Conservation (phyloP, 164 flowering plant species). For the Akebia trifoliata region DNA sequence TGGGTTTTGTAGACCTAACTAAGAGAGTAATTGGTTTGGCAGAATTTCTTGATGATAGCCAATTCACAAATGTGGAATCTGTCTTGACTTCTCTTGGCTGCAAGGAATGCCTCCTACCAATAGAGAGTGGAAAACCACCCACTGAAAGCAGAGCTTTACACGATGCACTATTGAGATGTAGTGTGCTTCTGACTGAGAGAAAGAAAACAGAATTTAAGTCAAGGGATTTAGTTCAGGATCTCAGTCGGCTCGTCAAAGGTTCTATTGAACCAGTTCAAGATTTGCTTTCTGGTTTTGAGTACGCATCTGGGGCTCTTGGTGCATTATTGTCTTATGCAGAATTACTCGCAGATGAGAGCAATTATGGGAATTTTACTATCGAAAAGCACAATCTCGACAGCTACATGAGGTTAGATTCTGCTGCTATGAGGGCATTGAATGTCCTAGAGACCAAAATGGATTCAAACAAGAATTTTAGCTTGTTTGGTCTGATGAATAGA, state of each 20-base stretch:
- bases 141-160: slow-evolving; percentile 44
- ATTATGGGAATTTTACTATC: slow-evolving; percentile 67
- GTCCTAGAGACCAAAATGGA: slow-evolving; percentile 92
- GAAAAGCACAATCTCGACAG: slow-evolving; percentile 57
- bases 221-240: slow-evolving; percentile 82
- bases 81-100: slow-evolving; percentile 88
- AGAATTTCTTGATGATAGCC: slow-evolving; percentile 94
- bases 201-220: slow-evolving; percentile 79
- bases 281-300: slow-evolving; percentile 64
- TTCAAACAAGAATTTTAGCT: slow-evolving; percentile 92
- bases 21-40: slow-evolving; percentile 77
- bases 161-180: slow-evolving; percentile 72
- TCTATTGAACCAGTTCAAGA: slow-evolving; percentile 80
- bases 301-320: slow-evolving; percentile 74
- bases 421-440: slow-evolving; percentile 92
- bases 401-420: slow-evolving; percentile 94
- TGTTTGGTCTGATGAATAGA: slow-evolving; percentile 94
- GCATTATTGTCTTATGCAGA: slow-evolving; percentile 78
- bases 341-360: slow-evolving; percentile 81
- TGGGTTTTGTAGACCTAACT: slow-evolving; percentile 69
- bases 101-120: slow-evolving; percentile 85
- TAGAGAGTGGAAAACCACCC: slow-evolving; percentile 57
- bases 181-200: slow-evolving; percentile 86
- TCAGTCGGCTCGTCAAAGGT: slow-evolving; percentile 83
- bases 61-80: slow-evolving; percentile 88